Evolutionary conservation across 805 yeast genomes (phyloP).

Genomic region (Zygotorulaspora danielsina): DNA sequence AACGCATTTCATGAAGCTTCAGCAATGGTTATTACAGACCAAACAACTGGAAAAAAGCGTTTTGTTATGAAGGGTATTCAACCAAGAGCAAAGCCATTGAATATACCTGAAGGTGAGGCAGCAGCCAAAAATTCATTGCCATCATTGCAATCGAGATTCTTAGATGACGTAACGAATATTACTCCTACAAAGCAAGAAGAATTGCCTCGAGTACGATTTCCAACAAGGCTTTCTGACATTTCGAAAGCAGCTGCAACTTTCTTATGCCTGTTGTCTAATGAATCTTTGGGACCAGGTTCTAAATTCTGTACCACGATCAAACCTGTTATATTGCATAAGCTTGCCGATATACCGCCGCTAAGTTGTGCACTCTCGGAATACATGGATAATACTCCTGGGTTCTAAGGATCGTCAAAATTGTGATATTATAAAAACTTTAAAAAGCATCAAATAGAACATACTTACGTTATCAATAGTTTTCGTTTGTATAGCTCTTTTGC

Average conservation of each 20-base stretch:
- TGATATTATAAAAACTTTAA: conserved; percentile 3
- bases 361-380: conserved; percentile 32
- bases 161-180: conserved; percentile 19
- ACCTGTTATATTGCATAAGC: conserved; percentile 29
- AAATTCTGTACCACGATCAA: conserved; percentile 29
- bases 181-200: conserved; percentile 24
- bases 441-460: background rate
- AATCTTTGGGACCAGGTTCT: conserved; percentile 26
- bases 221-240: conserved; percentile 30
- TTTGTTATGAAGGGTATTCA: conserved; percentile 93
- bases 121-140: conserved; percentile 34
- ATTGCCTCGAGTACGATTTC: conserved; percentile 30
- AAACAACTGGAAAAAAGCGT: conserved; percentile 61
- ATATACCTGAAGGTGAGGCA: conserved; percentile 42
- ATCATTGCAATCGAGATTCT: conserved; percentile 20
- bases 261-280: conserved; percentile 33
- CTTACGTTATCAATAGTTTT: too few species aligned
- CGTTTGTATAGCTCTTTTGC: too few species aligned
- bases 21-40: conserved; percentile 82
- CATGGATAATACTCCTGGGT: conserved; percentile 30
- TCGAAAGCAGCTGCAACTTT: conserved; percentile 34
- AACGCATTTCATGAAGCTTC: conserved; percentile 82
- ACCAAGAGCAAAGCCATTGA: conserved; percentile 65
- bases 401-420: too few species aligned
- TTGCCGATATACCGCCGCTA: conserved; percentile 35